Evolutionary conservation across 176 grass and related monocot species (phyloP).

Genomic region (Otatea glauca): DNA sequence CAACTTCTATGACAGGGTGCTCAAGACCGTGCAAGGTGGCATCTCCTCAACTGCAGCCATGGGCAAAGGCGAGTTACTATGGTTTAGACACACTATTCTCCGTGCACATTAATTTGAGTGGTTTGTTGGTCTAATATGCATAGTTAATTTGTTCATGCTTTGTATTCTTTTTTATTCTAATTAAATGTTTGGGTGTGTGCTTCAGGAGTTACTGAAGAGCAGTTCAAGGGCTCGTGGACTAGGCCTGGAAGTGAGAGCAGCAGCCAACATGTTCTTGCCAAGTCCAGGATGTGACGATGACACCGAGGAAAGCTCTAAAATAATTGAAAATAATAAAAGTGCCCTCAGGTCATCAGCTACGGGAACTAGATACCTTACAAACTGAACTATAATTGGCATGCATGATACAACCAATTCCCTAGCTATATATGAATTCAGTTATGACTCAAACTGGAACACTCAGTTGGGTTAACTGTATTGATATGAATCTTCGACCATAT

Average conservation of each 20-base stretch:
- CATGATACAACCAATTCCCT: background rate
- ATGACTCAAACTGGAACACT: background rate
- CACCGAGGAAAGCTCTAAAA: slow-evolving; percentile 3
- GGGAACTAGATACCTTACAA: background rate
- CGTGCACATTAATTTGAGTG: background rate
- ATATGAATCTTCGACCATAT: slow-evolving; percentile 29
- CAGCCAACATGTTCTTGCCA: slow-evolving; percentile 46
- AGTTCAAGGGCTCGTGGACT: slow-evolving; percentile 75
- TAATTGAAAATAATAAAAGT: slow-evolving; percentile 29
- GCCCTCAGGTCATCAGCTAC: background rate
- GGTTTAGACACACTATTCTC: background rate
- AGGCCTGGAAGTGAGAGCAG: slow-evolving; percentile 40
- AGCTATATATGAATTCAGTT: slow-evolving; percentile 10
- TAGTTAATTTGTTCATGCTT: background rate
- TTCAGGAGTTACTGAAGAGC: slow-evolving; percentile 89
- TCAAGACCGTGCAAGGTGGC: slow-evolving; percentile 95
- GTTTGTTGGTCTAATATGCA: background rate
- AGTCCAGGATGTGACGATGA: slow-evolving; percentile 72
- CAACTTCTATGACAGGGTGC: slow-evolving; percentile 83
- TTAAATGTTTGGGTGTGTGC: slow-evolving; percentile 20
- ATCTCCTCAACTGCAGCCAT: slow-evolving; percentile 92
- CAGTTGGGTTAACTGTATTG: slow-evolving; percentile 1
- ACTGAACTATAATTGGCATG: slow-evolving; percentile 3
- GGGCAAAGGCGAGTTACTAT: slow-evolving; percentile 70
- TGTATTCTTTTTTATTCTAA: background rate